Evolutionary conservation across 768 basidiomycete genomes (phyloP).

Genomic region (Pleurotus tuoliensis): DNA sequence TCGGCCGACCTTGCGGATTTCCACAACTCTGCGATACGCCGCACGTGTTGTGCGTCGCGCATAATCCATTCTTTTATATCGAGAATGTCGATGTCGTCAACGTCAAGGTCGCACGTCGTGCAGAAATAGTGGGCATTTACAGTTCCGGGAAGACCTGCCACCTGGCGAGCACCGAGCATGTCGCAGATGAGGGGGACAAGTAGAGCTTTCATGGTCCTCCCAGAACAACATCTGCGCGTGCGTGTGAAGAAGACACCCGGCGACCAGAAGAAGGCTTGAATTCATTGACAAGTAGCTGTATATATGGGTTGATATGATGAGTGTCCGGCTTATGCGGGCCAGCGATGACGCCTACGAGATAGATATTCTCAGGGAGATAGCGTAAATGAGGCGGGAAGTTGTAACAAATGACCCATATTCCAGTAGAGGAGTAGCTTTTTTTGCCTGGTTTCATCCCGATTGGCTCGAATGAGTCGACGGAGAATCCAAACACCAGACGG

Average conservation of each 20-base stretch:
- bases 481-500: not conserved
- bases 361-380: not conserved
- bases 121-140: constrained; percentile 17
- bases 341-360: no score
- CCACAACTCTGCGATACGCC: constrained; percentile 13
- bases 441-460: not conserved
- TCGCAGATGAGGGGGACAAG: not conserved
- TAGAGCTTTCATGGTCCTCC: not conserved
- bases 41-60: constrained; percentile 10
- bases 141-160: not conserved
- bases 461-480: not conserved
- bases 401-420: not conserved
- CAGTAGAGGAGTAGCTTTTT: not conserved
- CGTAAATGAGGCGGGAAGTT: not conserved
- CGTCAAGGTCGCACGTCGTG: constrained; percentile 14
- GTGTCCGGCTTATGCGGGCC: no score
- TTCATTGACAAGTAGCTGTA: no score
- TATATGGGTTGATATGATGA: no score
- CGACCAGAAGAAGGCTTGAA: no score
- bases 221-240: no score
- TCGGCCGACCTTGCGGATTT: constrained; percentile 10
- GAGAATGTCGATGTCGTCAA: constrained; percentile 14
- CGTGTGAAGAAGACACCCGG: no score
- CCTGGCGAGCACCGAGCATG: not conserved
- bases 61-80: constrained; percentile 13